Evolutionary conservation across 1,284 basidiomycete genomes (phyloP), one percentile per base, ranked within the genome.

Genomic region (Fomitiporia mediterranea): DNA sequence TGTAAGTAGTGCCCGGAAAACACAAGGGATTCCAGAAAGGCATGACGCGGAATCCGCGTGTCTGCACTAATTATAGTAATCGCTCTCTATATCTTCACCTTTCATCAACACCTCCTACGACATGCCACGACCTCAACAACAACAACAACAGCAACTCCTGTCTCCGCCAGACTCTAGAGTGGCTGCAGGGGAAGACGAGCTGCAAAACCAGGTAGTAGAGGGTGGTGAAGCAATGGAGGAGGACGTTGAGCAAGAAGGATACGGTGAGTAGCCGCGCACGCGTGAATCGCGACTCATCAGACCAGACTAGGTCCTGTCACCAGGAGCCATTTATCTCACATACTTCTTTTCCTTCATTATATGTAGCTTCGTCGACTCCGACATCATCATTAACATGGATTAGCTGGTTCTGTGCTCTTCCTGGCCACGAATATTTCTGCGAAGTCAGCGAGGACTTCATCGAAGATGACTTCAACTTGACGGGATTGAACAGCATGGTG

Each of bases 401-500:
- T 68, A 89, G 88, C 65, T 99, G 96, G 97, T 99, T 98, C 77
- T 98, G 95, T 68, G 94, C 94, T 19, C 76, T 99, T 44, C 94
- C 97, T 4, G 97, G 97, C 4, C 97, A 99, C 72, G 97, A 99
- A 74, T 99, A 98, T 75, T 99, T 98, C 70, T 95, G 91, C 71
- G 94, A 96, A 73, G 94, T 98, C 19, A 86, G 90, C 54, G 95
- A 99, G 68, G 96, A 99, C 68, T 99, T 98, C 71, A 99, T 99
- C 70, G 97, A 99, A 70, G 97, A 99, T 73, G 97, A 99, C 70
- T 99, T 99, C 76, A 99, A 99, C 74, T 77, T 99, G 53, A 99
- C 97, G 0, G 97, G 97, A 1, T 74, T 99, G 62, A 95, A 94
- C 69, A 82, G 84, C 17, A 88, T 98, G 80, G 95, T 99, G 30